Base-by-base conservation (phyloP, 768 basidiomycete genomes). In the Termitomyces bulborhizus region DNA sequence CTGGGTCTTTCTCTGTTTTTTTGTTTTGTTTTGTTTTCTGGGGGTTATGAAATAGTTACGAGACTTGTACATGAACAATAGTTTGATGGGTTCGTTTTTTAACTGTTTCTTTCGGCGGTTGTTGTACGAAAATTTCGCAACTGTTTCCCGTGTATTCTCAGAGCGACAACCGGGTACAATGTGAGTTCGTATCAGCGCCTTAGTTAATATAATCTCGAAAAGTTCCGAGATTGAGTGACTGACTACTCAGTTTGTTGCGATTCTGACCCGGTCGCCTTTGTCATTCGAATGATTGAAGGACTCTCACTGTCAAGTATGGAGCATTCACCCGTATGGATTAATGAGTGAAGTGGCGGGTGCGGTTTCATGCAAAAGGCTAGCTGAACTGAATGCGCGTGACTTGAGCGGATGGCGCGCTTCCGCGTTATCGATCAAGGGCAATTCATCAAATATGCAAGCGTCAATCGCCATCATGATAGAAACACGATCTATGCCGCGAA, bases 201-300 rank as follows among this genome's bases (percentile, higher is more conserved):
- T 37, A 47, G 18, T 18, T 57, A 6, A 29, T 29, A 4, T 21
- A 57, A 55, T 26, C 51, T 62, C n/a, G 58, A 57, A 48, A 44
- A 45, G 46, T 60, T 55, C 31, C 34, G 31, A 32, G 31, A 21
- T 56, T 40, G 46, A 57, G 56, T 57, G 37, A 29, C 55, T 54
- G 8, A 15, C 54, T 13, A 6, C 16, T 47, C 4, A n/a, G 21
- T 27, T 1, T 9, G 31, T 34, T 34, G 34, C 12, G 34, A 32
- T 31, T 2, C 31, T 34, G 34, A 34, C 12, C 12, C 34, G 34
- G 34, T 13, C 12, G 34, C 4, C 12, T 34, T 12, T 34, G 31
- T 32, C 31, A 9, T 32, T 32, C 8, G 12, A 34, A 34, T 34
- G 12, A 13, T 4, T 34, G 34, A 34, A 60, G 58, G n/a, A 62